Conservation (phyloP, 2,329 filamentous ascomycete species). For the Septoria petroselini region DNA sequence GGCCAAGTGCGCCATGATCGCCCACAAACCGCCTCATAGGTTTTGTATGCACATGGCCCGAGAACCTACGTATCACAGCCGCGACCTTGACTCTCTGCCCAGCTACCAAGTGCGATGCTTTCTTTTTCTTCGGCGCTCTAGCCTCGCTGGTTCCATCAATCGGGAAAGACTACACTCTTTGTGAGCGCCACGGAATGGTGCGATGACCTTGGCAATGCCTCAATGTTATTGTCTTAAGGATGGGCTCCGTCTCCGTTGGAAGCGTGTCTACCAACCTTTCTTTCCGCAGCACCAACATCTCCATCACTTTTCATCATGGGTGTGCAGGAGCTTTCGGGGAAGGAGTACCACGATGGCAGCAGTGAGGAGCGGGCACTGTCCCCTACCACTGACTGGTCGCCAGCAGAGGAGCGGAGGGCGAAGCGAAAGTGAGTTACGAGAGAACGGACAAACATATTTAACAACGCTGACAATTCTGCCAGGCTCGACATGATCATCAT, state of each 20-base stretch:
- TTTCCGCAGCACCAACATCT: not conserved
- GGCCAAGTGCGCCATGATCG: not conserved
- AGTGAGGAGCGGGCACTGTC: conserved; percentile 9
- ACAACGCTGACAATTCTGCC: not conserved
- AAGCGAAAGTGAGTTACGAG: conserved; percentile 31
- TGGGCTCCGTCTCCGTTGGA: not conserved
- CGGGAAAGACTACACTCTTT: not conserved
- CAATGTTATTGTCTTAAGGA: not conserved
- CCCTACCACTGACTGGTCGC: conserved; percentile 23
- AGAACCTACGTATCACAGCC: not conserved
- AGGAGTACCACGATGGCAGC: conserved; percentile 4
- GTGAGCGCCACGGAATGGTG: conserved; percentile 11
- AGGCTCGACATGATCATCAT: conserved; percentile 37
- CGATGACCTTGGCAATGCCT: conserved; percentile 11
- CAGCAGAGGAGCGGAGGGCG: conserved; percentile 31
- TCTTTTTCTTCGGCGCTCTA: not conserved
- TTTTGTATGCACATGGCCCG: not conserved
- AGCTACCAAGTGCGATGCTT: conserved; percentile 2
- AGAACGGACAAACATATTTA: not conserved
- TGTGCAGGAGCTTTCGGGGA: not conserved
- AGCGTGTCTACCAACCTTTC: not conserved
- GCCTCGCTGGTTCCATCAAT: conserved; percentile 1
- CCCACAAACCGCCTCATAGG: not conserved
- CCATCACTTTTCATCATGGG: not conserved
- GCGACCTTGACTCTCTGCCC: not conserved